A percentile compares a stretch with the other conserved stretches of the same genome.
Conservation (phyloP, 1,284 basidiomycete genomes). For the Trichosporon ovoides region DNA sequence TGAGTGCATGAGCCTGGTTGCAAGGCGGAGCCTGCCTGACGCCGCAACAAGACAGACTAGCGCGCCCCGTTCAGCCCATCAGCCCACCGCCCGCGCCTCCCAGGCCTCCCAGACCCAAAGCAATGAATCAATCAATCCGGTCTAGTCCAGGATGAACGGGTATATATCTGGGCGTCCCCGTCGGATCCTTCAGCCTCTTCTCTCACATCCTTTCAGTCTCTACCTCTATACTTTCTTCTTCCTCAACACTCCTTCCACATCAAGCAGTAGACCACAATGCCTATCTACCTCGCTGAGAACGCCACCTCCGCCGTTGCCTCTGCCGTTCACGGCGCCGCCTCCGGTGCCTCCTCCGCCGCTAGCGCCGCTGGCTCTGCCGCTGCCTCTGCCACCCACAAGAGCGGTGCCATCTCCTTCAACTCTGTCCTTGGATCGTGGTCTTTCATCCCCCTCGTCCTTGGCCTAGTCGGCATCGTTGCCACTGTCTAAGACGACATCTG, state of each 20-base stretch:
- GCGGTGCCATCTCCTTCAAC: not conserved
- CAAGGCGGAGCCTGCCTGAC: too few relatives aligned
- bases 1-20: too few relatives aligned
- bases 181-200: too few relatives aligned
- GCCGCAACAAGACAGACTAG: too few relatives aligned
- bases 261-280: not conserved
- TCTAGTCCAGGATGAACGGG: too few relatives aligned
- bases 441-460: constrained; percentile 1
- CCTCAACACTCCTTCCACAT: not conserved
- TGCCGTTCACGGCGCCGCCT: not conserved
- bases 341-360: not conserved
- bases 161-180: too few relatives aligned
- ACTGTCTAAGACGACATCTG: not conserved
- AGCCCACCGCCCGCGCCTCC: too few relatives aligned
- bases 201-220: too few relatives aligned
- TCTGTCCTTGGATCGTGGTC: not conserved
- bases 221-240: too few relatives aligned
- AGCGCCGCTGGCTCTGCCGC: not conserved
- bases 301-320: not conserved
- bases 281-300: constrained; percentile 1
- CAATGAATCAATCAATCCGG: too few relatives aligned
- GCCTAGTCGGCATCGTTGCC: not conserved
- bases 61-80: too few relatives aligned
- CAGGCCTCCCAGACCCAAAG: too few relatives aligned
- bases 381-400: not conserved